Base-by-base conservation (phyloP, 2,329 filamentous ascomycete species). In the Plectosphaerella plurivora region DNA sequence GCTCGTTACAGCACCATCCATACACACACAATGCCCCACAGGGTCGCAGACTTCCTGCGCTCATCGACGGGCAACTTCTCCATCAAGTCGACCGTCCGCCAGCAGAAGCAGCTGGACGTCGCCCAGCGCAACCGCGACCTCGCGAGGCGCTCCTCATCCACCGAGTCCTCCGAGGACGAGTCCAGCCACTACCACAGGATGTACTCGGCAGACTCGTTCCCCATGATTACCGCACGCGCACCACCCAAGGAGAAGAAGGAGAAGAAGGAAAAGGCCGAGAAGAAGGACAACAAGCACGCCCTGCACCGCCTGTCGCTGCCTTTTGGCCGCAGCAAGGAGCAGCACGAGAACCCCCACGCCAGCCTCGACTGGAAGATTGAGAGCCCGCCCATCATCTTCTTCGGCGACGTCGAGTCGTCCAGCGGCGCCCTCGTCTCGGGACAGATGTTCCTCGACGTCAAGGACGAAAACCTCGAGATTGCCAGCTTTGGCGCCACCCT, bases 381-480 rank as follows among this genome's bases (percentile, higher is more conserved):
- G 74, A 95, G 89, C 12, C 91, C 91, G 1, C 92, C 92, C 3
- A 78, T 93, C 16, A 82, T 97, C 45, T 87, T 96, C 71, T 89
- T 94, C 63, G 91, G 91, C 57, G 76, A 80, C 22, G 78, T 89
- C 1, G 79, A 85, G 56, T 79, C 82, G 59, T 96, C 91, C 61
- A 88, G 87, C 3, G 93, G 93, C 52, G 91, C 91, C 7, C 75
- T 97, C 54, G 82, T 97, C 49, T 95, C 91, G 1, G 91, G 91
- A 28, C 88, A 91, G 66, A 75, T 97, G 60, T 83, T 86, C 61
- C 71, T 97, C 51, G 76, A 83, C 39, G 82, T 96, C 61, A 79
- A 81, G 56, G 86, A 91, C 50, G 80, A 84, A 7, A 66, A 68
- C 5, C 73, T 85, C 51, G 76, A 88, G 47, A 70, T 94, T 35